Evolutionary conservation across 331 rosid species (phyloP).

Genomic region (Ulmus americana): DNA sequence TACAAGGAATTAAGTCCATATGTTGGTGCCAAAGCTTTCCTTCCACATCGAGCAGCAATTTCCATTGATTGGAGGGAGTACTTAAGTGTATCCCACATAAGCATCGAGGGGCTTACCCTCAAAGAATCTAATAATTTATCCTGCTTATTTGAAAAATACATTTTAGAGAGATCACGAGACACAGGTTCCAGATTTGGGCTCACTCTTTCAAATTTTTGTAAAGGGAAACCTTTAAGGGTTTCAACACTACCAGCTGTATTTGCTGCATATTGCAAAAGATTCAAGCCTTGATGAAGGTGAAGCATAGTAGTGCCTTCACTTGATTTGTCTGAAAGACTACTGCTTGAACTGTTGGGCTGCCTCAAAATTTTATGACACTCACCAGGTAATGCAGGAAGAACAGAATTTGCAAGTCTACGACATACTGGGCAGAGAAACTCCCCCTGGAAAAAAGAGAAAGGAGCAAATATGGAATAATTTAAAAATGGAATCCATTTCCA

Average conservation of each 20-base stretch:
- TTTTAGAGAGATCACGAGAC: conserved; percentile 57
- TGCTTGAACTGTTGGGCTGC: conserved; percentile 32
- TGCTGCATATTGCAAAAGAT: conserved; percentile 66
- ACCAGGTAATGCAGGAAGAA: conserved; percentile 63
- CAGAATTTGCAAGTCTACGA: conserved; percentile 89
- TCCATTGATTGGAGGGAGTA: conserved; percentile 85
- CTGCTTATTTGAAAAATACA: conserved; percentile 54
- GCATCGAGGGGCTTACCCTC: conserved; percentile 62
- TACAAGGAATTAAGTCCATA: conserved; percentile 58
- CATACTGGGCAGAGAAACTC: conserved; percentile 97
- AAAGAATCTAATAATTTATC: conserved; percentile 45
- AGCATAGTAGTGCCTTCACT: conserved; percentile 38
- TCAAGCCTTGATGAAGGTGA: conserved; percentile 52
- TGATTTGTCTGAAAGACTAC: conserved; percentile 27
- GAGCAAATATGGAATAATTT: conserved; percentile 6
- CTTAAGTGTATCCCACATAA: conserved; percentile 93
- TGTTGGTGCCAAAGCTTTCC: conserved; percentile 55
- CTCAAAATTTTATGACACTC: conserved; percentile 42
- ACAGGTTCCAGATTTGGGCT: conserved; percentile 55
- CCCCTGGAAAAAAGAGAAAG: conserved; percentile 43
- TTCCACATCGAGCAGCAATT: conserved; percentile 80
- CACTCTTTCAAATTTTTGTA: conserved; percentile 33
- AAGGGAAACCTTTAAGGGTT: conserved; percentile 48
- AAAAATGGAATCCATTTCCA: conserved; percentile 12
- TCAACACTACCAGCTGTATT: conserved; percentile 46